Percentiles rank a stretch among this genome's conserved stretches.
These are phyloP conservation scores for Microsporum ferrugineum DNA, from an alignment of 2,329 filamentous ascomycete species.

Conservation along the genomic window DNA sequence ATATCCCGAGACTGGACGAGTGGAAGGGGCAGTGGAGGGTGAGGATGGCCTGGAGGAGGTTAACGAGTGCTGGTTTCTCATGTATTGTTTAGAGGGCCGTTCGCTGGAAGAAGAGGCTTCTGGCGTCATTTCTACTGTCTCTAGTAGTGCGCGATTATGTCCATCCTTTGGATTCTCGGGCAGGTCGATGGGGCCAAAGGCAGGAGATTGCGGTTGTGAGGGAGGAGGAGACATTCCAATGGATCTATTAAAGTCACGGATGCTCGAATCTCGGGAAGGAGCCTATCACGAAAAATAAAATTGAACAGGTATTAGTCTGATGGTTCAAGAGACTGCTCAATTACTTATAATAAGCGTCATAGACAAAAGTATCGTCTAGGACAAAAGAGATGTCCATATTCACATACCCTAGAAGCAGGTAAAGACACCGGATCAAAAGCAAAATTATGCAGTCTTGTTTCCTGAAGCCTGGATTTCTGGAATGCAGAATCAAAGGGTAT, in stretches of 20 bases:
- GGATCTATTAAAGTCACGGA: constrained; percentile 48
- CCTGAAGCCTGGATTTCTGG: constrained; percentile 65
- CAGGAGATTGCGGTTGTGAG: constrained; percentile 71
- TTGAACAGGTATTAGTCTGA: not conserved
- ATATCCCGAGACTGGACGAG: constrained; percentile 35
- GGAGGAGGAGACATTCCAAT: constrained; percentile 53
- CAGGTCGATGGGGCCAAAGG: constrained; percentile 75
- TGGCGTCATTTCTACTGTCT: constrained; percentile 39
- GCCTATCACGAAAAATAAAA: constrained; percentile 19
- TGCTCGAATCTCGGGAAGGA: constrained; percentile 47
- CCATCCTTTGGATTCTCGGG: constrained; percentile 42
- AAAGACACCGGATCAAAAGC: constrained; percentile 85
- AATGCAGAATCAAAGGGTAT: constrained; percentile 60
- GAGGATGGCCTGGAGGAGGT: constrained; percentile 28
- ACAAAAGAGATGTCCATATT: not conserved
- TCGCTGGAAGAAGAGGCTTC: constrained; percentile 43
- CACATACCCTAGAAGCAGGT: constrained; percentile 43
- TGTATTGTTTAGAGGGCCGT: constrained; percentile 5
- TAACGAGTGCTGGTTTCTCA: not conserved
- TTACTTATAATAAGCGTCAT: not conserved
- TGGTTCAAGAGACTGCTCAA: not conserved
- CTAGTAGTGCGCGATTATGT: constrained; percentile 19
- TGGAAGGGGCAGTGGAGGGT: constrained; percentile 31
- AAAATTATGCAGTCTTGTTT: constrained; percentile 72
- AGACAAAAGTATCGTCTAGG: not conserved